Evolutionary conservation across 2,329 filamentous ascomycete genomes (phyloP), one percentile per base, ranked within the genome.

Genomic region (Claviceps spartinae): DNA sequence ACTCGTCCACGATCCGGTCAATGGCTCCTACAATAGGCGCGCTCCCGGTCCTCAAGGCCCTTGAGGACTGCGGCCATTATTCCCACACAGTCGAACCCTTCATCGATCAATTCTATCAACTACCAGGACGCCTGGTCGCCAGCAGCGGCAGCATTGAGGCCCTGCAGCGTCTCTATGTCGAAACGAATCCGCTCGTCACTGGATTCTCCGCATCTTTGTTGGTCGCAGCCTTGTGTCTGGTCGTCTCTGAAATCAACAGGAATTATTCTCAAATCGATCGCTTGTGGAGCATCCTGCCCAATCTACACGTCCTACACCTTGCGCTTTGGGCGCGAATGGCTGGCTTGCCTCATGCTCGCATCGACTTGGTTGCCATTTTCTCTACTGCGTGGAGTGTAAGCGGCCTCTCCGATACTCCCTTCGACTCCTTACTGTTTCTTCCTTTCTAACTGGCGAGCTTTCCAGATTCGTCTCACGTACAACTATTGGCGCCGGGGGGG

Each of bases 261-360:
- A 98, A 98, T 68, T 96, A 90, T 67, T 96, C 90, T n/a, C 93
- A 98, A 69, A 84, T 98, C 43, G 93, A 98, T 67, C 82, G 93
- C 48, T 71, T 85, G 60, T 98, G 93, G 93, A 93, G 88, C 63
- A 75, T 98, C 55, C 70, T 98, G 49, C 93, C 93, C 1, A 84
- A 87, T 7, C 63, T 95, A 49, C 97, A 95, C 69, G 85, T 93
- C 64, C 77, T 82, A 5, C 90, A 98, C 67, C 93, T 87, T 64
- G 78, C 81, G 40, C 61, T 82, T n/a, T 98, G 90, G 83, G 85
- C 89, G 42, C 84, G 86, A 59, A 62, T 91, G 56, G 78, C 82
- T 44, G 85, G 83, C 1, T 63, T 95, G 1, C 77, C 83, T 5
- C 85, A 85, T 14, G 72, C 78, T 51, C 79, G 84, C 48, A 66